Percentiles rank a stretch among this genome's conserved stretches.
These are phyloP conservation scores for Plasmodium gonderi DNA, from an alignment of 169 alveolate species.

Conservation along the genomic window DNA sequence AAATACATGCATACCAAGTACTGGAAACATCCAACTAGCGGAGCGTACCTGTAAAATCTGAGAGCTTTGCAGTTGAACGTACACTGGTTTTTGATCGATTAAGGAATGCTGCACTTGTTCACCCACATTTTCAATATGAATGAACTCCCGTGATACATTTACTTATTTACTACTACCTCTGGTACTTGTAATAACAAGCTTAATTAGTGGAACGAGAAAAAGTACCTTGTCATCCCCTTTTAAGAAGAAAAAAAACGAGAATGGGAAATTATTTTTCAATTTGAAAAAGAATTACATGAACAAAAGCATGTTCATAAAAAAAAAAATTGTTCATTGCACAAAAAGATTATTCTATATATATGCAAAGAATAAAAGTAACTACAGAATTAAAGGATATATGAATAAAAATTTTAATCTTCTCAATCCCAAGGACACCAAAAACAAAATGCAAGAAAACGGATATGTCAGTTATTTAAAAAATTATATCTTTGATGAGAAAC, in stretches of 20 bases:
- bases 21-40: no score
- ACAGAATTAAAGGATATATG: not conserved
- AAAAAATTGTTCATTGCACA: not conserved
- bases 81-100: no score
- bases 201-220: not conserved
- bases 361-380: not conserved
- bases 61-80: no score
- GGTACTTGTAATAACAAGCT: not conserved
- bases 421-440: not conserved
- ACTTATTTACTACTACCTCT: not conserved
- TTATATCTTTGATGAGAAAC: constrained; percentile 13
- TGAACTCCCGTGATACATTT: not conserved
- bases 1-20: no score
- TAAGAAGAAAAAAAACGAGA: not conserved
- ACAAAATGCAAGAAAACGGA: constrained; percentile 1
- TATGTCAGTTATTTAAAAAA: constrained; percentile 29
- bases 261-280: not conserved
- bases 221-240: not conserved
- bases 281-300: constrained; percentile 1
- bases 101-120: not conserved
- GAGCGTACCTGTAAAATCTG: no score
- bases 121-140: not conserved
- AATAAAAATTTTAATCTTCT: not conserved
- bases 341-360: not conserved
- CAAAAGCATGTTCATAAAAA: not conserved